phyloP scores from a whole-genome alignment of 2,329 filamentous ascomycete species.

The Claviceps cyperi region DNA sequence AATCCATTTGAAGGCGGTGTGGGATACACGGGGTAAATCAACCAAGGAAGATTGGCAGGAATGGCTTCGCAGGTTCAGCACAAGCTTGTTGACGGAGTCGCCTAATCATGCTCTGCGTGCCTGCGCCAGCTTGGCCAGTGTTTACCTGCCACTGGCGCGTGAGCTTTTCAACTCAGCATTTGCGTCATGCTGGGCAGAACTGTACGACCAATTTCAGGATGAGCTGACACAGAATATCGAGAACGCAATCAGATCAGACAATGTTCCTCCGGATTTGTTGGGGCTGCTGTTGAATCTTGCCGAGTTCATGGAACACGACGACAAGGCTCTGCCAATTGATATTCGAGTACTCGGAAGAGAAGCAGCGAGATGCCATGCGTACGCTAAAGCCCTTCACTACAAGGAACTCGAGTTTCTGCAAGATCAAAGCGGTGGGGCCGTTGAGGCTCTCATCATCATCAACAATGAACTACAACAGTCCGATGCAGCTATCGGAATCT shows the following conservation, averaged over 20 bases:
- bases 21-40: slow-evolving; percentile 93
- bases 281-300: slow-evolving; percentile 90
- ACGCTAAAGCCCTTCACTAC: slow-evolving; percentile 95
- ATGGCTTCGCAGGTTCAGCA: slow-evolving; percentile 94
- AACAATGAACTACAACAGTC: slow-evolving; percentile 99
- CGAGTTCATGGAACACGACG: slow-evolving; percentile 99
- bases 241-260: slow-evolving; percentile 83
- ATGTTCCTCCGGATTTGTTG: slow-evolving; percentile 89
- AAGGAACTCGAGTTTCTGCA: slow-evolving; percentile 98
- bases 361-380: slow-evolving; percentile 91
- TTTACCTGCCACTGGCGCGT: slow-evolving; percentile 80
- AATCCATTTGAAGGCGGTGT: slow-evolving; percentile 90
- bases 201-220: slow-evolving; percentile 94
- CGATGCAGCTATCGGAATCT: slow-evolving; percentile 93
- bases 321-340: slow-evolving; percentile 95
- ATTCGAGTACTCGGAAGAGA: slow-evolving; percentile 89
- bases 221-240: slow-evolving; percentile 94
- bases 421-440: slow-evolving; percentile 87
- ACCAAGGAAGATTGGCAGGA: slow-evolving; percentile 99
- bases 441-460: slow-evolving; percentile 96
- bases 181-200: slow-evolving; percentile 95
- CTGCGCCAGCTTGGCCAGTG: slow-evolving; percentile 78
- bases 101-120: slow-evolving; percentile 90
- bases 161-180: slow-evolving; percentile 98
- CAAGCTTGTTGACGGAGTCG: slow-evolving; percentile 85